Base-by-base conservation (phyloP, 2,329 filamentous ascomycete species). In the Trichothecium roseum region DNA sequence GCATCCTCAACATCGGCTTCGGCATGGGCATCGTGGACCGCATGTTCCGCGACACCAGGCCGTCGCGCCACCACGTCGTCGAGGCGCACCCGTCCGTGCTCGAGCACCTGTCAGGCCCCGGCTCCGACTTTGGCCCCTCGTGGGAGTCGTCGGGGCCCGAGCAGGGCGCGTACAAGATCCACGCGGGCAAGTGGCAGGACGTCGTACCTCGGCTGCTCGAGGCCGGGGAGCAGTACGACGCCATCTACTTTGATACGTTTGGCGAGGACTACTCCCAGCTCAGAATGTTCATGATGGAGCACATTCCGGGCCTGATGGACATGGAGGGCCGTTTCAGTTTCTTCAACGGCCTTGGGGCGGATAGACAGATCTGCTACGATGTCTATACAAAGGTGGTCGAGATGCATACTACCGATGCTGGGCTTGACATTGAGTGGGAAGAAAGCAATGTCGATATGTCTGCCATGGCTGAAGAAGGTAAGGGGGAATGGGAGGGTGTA, bases 211-310 rank as follows among this genome's bases (percentile, higher is more conserved):
- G 64, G 34, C 64, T 94, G 7, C 61, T 89, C 1, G 72, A 75
- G 40, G 62, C 75, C 28, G 82, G 81, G 8, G 71, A 81, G 48
- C 63, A 77, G 10, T 88, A 89, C 51, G 84, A 94, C 52, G 84
- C 81, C 18, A 85, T 98, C 46, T 98, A 96, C 64, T 96, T 95
- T 52, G 91, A 98, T 54, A 98, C 91, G 0, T 96, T 96, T 56
- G 91, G 87, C 6, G 91, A 98, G 61, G 84, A 91, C 43, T 98
- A 96, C 59, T 67, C 69, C 3, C 84, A 89, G 54, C 74, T 96
- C 18, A 81, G 81, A 32, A 69, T 78, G 40, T 95, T 96, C 63
- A 94, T 96, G 55, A 81, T 74, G 3, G 91, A 96, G 55, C 78
- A 82, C 47, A 79, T 96, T 9, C 84, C 91, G 22, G 81, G 77